Conservation (phyloP, 2,329 filamentous ascomycete species). For the Penicillium sp. region DNA sequence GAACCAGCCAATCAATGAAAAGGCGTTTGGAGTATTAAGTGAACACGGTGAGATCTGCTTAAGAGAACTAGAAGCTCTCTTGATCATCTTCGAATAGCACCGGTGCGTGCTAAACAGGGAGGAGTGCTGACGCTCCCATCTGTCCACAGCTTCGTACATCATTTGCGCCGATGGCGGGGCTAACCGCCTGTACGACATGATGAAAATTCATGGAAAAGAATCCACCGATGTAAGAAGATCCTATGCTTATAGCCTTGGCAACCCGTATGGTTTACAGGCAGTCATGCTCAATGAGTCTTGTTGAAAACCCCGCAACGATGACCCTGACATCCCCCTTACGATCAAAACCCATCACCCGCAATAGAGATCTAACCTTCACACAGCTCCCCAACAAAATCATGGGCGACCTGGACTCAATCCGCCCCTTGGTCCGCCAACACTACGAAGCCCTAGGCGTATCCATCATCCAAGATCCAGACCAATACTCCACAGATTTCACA, state of each 20-base stretch:
- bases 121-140: background rate
- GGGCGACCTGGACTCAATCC: constrained; percentile 87
- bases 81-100: background rate
- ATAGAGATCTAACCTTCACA: background rate
- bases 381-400: constrained; percentile 71
- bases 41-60: constrained; percentile 34
- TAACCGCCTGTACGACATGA: constrained; percentile 67
- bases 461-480: constrained; percentile 73
- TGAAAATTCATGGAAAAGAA: constrained; percentile 36
- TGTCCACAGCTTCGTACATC: constrained; percentile 59
- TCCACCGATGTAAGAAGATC: constrained; percentile 33
- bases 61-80: background rate
- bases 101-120: background rate
- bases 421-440: constrained; percentile 62
- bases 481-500: constrained; percentile 87
- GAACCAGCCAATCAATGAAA: constrained; percentile 61
- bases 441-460: constrained; percentile 64
- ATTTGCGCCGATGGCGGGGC: constrained; percentile 92
- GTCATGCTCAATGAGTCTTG: background rate
- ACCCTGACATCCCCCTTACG: background rate
- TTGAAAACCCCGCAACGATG: constrained; percentile 25
- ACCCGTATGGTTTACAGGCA: background rate
- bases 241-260: too few species aligned
- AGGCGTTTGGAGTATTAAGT: constrained; percentile 41
- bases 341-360: too few species aligned